These are phyloP conservation scores for Pseudozyma thailandica DNA, from an alignment of 1,284 basidiomycete species.

Conservation along the genomic window DNA sequence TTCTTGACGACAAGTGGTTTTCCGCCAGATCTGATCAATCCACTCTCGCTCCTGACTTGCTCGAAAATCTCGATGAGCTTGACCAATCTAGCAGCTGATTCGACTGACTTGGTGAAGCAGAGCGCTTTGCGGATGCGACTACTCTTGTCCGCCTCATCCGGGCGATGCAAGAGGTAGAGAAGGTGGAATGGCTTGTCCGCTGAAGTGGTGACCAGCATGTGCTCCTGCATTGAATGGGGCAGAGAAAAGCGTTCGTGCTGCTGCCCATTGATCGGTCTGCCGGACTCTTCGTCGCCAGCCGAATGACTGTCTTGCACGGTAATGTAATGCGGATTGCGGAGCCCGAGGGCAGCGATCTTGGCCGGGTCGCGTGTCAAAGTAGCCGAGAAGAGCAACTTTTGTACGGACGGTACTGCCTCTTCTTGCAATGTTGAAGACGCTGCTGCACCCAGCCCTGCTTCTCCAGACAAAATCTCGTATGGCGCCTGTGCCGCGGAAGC, in stretches of 20 bases:
- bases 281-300: conserved; percentile 42
- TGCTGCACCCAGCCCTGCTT: conserved; percentile 17
- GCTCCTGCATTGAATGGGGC: conserved; percentile 66
- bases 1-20: conserved; percentile 67
- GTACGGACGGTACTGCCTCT: conserved; percentile 72
- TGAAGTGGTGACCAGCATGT: conserved; percentile 83
- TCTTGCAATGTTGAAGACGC: conserved; percentile 32
- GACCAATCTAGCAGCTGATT: conserved; percentile 85
- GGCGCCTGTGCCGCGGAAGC: conserved; percentile 17
- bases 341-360: conserved; percentile 83
- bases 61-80: conserved; percentile 85
- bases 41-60: conserved; percentile 36
- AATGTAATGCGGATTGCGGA: conserved; percentile 87
- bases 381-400: conserved; percentile 96
- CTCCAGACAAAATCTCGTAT: conserved; percentile 17
- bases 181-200: conserved; percentile 88
- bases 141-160: conserved; percentile 14
- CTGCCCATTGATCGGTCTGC: conserved; percentile 5
- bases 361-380: conserved; percentile 93
- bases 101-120: conserved; percentile 95
- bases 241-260: conserved; percentile 61
- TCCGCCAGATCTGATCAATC: conserved; percentile 36
- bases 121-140: conserved; percentile 76
- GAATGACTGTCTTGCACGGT: conserved; percentile 74
- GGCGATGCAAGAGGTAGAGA: conserved; percentile 81